A percentile compares a stretch with the other conserved stretches of the same genome.
These are phyloP conservation scores for Lactifluus pinguis DNA, from an alignment of 768 basidiomycete genomes.

Conservation along the genomic window DNA sequence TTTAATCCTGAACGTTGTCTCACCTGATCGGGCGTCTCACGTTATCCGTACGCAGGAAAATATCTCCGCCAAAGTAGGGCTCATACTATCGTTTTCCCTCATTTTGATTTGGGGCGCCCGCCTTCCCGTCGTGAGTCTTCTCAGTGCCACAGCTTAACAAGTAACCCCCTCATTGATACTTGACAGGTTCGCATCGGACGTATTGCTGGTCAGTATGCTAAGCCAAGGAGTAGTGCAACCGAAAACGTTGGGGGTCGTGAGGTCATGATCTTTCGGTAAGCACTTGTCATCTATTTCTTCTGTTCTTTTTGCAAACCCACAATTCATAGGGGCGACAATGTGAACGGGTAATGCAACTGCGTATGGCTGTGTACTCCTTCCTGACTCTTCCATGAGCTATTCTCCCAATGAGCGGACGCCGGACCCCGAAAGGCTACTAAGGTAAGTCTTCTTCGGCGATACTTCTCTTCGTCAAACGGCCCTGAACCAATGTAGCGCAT, in stretches of 20 bases:
- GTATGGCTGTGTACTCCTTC: background rate
- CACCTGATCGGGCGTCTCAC: background rate
- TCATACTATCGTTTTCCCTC: constrained; percentile 91
- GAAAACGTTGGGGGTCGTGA: constrained; percentile 71
- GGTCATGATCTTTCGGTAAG: constrained; percentile 77
- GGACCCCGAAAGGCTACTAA: constrained; percentile 82
- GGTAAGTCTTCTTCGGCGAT: constrained; percentile 31
- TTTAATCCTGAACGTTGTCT: background rate
- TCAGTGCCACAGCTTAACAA: background rate
- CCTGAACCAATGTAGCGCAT: constrained; percentile 47
- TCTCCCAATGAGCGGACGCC: constrained; percentile 74
- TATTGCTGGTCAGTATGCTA: constrained; percentile 95
- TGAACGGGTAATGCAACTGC: constrained; percentile 61
- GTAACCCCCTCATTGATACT: constrained; percentile 4
- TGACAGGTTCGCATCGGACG: constrained; percentile 70
- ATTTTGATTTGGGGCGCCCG: constrained; percentile 92
- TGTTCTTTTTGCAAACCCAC: background rate
- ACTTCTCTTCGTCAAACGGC: background rate
- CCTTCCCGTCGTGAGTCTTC: constrained; percentile 69
- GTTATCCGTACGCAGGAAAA: constrained; percentile 48
- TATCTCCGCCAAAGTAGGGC: constrained; percentile 78
- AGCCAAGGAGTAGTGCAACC: constrained; percentile 77
- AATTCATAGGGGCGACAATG: constrained; percentile 79
- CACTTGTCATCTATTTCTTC: background rate
- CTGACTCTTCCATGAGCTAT: constrained; percentile 34